Evolutionary conservation across 169 alveolate genomes (phyloP).

Genomic region (Plasmodium malariae): DNA sequence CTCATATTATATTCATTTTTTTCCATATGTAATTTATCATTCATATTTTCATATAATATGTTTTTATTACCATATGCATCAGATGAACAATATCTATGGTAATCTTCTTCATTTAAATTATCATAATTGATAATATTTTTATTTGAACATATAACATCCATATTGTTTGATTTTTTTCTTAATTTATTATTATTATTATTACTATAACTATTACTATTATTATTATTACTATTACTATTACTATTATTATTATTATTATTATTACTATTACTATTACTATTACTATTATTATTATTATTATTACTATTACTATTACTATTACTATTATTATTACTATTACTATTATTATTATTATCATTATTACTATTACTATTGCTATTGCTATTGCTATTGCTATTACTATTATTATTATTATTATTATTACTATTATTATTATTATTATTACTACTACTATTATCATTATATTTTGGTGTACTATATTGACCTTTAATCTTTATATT

Average conservation of each 20-base stretch:
- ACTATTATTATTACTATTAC: neutral
- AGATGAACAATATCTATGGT: conserved; percentile 17
- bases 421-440: conserved; percentile 4
- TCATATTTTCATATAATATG: conserved; percentile 27
- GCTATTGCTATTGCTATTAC: neutral
- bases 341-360: conserved; percentile 1
- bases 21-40: conserved; percentile 24
- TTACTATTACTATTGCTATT: neutral
- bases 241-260: conserved; percentile 4
- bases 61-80: conserved; percentile 38
- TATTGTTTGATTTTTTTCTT: conserved; percentile 33
- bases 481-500: neutral
- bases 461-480: conserved; percentile 17
- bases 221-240: neutral
- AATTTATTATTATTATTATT: conserved; percentile 5
- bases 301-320: neutral
- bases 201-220: neutral
- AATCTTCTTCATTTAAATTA: conserved; percentile 37
- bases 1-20: conserved; percentile 21
- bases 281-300: neutral
- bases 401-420: neutral
- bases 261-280: neutral
- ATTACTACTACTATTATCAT: neutral
- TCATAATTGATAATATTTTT: conserved; percentile 19
- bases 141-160: conserved; percentile 15